Evolutionary conservation across 1,284 basidiomycete species (phyloP).

Genomic region (Sporisorium iseilematis-ciliati): DNA sequence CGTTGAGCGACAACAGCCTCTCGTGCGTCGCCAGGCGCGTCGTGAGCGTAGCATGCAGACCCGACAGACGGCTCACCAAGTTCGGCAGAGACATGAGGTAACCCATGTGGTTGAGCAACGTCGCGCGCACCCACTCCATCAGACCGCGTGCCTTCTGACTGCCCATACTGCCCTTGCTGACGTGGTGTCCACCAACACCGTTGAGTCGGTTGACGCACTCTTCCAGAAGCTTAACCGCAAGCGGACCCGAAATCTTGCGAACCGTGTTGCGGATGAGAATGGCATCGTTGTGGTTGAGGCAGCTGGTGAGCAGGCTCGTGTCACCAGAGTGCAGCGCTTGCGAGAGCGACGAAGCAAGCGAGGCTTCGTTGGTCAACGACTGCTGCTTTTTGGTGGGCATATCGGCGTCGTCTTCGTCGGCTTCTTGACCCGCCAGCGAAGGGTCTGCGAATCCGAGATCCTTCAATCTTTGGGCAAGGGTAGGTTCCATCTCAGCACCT

Average conservation of each 20-base stretch:
- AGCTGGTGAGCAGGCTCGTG: constrained; percentile 86
- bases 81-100: constrained; percentile 95
- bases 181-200: constrained; percentile 75
- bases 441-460: constrained; percentile 50
- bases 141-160: constrained; percentile 74
- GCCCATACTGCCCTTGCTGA: constrained; percentile 59
- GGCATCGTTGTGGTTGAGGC: constrained; percentile 84
- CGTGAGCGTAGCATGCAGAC: constrained; percentile 84
- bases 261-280: constrained; percentile 89
- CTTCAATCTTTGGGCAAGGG: constrained; percentile 58
- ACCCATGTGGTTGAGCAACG: constrained; percentile 86
- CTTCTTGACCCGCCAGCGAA: constrained; percentile 34
- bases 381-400: constrained; percentile 35
- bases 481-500: constrained; percentile 46
- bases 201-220: constrained; percentile 91
- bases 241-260: constrained; percentile 85
- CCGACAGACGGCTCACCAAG: constrained; percentile 83
- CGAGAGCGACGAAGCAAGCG: constrained; percentile 91
- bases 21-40: constrained; percentile 85
- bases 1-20: constrained; percentile 85
- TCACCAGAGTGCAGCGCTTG: constrained; percentile 97
- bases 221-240: constrained; percentile 86
- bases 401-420: constrained; percentile 42
- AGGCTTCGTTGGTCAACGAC: constrained; percentile 80
- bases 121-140: constrained; percentile 88